Evolutionary conservation across 345 rosid species (phyloP).

Genomic region (Corchorus capsularis): DNA sequence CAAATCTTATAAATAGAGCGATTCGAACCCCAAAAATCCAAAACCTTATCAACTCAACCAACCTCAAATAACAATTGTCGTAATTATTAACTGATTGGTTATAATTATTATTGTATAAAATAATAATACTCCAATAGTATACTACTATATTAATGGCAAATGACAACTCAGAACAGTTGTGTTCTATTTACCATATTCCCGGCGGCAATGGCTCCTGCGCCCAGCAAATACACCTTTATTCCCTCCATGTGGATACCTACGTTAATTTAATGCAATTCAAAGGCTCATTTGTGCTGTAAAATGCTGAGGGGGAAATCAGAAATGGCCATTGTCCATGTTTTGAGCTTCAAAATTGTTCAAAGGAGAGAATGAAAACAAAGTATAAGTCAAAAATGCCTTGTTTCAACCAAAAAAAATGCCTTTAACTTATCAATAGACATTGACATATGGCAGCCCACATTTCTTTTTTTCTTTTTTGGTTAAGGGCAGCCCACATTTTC

Average conservation of each 20-base stretch:
- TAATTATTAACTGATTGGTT: background rate
- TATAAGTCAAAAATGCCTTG: background rate
- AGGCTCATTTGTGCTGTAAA: background rate
- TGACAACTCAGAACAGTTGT: background rate
- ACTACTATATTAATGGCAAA: background rate
- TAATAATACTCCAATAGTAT: background rate
- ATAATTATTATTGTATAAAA: no score
- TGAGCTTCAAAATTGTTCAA: background rate
- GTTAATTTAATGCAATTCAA: background rate
- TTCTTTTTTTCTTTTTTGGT: no score
- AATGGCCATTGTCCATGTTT: background rate
- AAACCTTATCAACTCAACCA: no score
- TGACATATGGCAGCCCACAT: background rate
- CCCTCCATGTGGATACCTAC: background rate
- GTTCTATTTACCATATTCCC: background rate
- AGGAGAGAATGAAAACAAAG: background rate
- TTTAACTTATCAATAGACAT: background rate
- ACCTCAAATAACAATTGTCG: background rate
- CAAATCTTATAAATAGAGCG: no score
- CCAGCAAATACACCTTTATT: background rate
- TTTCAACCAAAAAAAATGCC: no score
- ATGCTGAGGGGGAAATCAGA: background rate
- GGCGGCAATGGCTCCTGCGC: conserved; percentile 3
- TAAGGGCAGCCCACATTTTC: background rate
- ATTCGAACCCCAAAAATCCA: no score